phyloP scores from a whole-genome alignment of 2,329 filamentous ascomycete species.

The Phoma herbarum region DNA sequence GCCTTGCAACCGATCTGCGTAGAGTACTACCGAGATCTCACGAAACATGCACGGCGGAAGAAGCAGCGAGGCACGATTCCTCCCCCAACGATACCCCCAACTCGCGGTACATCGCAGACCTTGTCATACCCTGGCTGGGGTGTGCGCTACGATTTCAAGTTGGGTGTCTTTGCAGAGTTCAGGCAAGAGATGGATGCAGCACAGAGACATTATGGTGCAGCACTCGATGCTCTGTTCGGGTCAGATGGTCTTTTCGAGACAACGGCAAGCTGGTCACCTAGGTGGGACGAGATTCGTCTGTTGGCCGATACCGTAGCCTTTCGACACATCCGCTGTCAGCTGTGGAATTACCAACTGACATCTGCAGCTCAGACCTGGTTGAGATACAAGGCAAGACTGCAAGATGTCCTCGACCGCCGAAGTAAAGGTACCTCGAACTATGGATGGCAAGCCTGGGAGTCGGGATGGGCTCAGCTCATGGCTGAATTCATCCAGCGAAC shows the following conservation, averaged over 20 bases:
- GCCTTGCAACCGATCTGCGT: conserved; percentile 77
- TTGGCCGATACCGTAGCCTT: conserved; percentile 83
- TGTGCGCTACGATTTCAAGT: conserved; percentile 93
- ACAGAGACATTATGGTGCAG: conserved; percentile 83
- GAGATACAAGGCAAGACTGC: conserved; percentile 75
- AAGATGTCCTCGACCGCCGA: conserved; percentile 79
- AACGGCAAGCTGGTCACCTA: conserved; percentile 86
- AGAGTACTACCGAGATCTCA: conserved; percentile 93
- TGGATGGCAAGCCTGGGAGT: conserved; percentile 93
- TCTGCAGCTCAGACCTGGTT: conserved; percentile 83
- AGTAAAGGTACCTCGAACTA: conserved; percentile 89
- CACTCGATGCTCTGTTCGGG: conserved; percentile 83
- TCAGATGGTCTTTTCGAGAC: conserved; percentile 82
- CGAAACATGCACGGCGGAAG: conserved; percentile 91
- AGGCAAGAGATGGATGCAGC: conserved; percentile 91
- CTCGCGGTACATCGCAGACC: conserved; percentile 82
- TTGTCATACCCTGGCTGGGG: conserved; percentile 90
- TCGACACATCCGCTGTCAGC: conserved; percentile 79
- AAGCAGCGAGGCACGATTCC: conserved; percentile 80
- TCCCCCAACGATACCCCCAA: conserved; percentile 82
- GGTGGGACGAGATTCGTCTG: conserved; percentile 93
- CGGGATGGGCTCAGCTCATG: conserved; percentile 72
- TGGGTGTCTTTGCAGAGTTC: conserved; percentile 89
- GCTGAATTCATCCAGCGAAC: conserved; percentile 66
- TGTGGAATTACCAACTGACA: conserved; percentile 83